Evolutionary conservation across 306 rosid genomes (phyloP), one percentile per base, ranked within the genome.

Genomic region (Abrus precatorius): DNA sequence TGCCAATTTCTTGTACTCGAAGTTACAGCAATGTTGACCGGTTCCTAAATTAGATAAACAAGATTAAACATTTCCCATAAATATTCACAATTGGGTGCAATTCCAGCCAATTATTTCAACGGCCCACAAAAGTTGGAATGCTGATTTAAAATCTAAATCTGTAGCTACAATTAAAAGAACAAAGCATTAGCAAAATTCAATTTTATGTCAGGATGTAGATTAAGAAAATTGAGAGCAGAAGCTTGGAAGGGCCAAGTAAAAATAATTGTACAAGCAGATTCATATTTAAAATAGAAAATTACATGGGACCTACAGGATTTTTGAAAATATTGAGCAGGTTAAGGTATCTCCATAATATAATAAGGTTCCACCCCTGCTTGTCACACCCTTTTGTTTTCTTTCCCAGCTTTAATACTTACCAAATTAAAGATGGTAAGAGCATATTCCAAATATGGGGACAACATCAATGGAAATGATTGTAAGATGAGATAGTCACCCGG

Each of bases 401-500:
- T 13, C 55, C 14, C 49, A 0, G 20, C 20, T 20, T 20, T 20
- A 20, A 20, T 20, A 0, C 20, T 20, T 20, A 20, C 20, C 20
- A 20, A 20, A 36, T 2, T 28, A 14, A 14, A 54, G 32, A n/a
- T 54, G 32, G 9, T 1, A 9, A 54, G 3, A 14, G 60, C 32
- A 14, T 14, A 3, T 54, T 54, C 60, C 30, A 20, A 6, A 54
- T 53, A n/a, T 14, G 29, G 1, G 28, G 9, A 79, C 30, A 32
- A 80, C 49, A 7, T 40, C 66, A 80, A 60, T 41, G 62, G 45
- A 8, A n/a, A 38, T 41, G 30, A 56, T 10, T 36, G 27, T 14
- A 34, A 29, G 56, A 40, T 52, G 32, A 65, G 34, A 48, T 32
- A 40, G 53, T 66, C 52, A 92, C 97, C 95, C 89, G 97, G 85